phyloP scores from a whole-genome alignment of 106 monocot genomes.

The Allium sativum region DNA sequence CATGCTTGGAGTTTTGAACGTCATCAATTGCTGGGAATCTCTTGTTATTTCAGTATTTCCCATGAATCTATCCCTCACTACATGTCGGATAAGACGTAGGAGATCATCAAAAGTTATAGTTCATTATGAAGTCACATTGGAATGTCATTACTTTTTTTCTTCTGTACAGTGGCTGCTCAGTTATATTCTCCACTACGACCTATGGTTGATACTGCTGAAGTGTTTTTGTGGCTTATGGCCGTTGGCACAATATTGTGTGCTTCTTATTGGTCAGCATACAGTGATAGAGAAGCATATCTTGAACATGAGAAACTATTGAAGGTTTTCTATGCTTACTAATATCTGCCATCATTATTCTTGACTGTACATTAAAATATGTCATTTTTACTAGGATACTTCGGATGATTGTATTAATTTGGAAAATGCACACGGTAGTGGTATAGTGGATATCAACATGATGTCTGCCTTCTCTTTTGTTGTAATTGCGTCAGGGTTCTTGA shows the following conservation, averaged over 20 bases:
- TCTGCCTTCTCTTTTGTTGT: slow-evolving; percentile 89
- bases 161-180: slow-evolving; percentile 67
- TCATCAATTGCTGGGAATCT: no score
- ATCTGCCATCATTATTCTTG: not conserved
- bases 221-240: slow-evolving; percentile 98
- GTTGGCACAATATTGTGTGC: slow-evolving; percentile 95
- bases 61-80: no score
- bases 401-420: slow-evolving; percentile 44
- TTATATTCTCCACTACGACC: slow-evolving; percentile 91
- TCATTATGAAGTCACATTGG: not conserved
- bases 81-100: no score
- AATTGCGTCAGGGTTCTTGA: slow-evolving; percentile 85
- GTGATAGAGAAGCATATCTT: slow-evolving; percentile 69
- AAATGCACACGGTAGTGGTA: slow-evolving; percentile 34
- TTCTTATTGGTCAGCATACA: slow-evolving; percentile 97
- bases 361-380: slow-evolving; percentile 2
- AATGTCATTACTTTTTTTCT: slow-evolving; percentile 1
- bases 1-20: no score
- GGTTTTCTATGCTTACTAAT: slow-evolving; percentile 23
- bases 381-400: slow-evolving; percentile 54
- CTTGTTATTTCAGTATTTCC: no score
- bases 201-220: slow-evolving; percentile 89
- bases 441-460: slow-evolving; percentile 87
- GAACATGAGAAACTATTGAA: slow-evolving; percentile 86
- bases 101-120: no score